phyloP scores from a whole-genome alignment of 495 filamentous ascomycete species.

The Aspergillus steynii region DNA sequence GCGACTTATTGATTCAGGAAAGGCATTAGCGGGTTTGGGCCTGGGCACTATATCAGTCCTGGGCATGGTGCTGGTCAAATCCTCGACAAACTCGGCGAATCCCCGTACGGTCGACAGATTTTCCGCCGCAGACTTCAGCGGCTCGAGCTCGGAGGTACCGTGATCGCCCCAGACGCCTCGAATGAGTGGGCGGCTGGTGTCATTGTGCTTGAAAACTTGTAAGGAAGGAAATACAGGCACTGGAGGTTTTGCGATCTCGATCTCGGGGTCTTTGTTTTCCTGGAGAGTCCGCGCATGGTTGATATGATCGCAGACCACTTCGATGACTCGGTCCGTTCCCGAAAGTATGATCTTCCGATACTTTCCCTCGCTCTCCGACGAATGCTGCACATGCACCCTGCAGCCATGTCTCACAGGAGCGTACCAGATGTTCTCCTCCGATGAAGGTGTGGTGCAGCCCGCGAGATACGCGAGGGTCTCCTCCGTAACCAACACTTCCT shows the following conservation, averaged over 20 bases:
- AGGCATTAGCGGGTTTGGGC: too few relatives aligned
- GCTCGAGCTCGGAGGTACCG: too few relatives aligned
- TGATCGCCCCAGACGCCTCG: constrained; percentile 35
- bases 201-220: constrained; percentile 19
- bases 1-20: neutral
- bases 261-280: constrained; percentile 28
- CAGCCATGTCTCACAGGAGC: constrained; percentile 39
- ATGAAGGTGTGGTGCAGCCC: constrained; percentile 26
- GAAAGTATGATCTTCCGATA: constrained; percentile 38
- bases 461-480: constrained; percentile 39
- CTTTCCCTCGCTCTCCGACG: constrained; percentile 32
- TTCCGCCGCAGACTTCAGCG: neutral
- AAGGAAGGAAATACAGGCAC: constrained; percentile 34
- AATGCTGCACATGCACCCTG: constrained; percentile 35
- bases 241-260: constrained; percentile 30
- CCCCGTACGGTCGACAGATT: constrained; percentile 27
- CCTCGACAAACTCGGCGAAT: constrained; percentile 37
- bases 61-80: constrained; percentile 23
- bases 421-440: constrained; percentile 43
- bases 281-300: constrained; percentile 25
- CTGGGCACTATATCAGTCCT: neutral
- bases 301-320: constrained; percentile 31
- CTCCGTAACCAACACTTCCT: constrained; percentile 39
- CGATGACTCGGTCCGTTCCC: constrained; percentile 34
- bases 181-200: constrained; percentile 28